Base-by-base conservation (phyloP, 148 eudicot species). In the Chenopodium suecicum region DNA sequence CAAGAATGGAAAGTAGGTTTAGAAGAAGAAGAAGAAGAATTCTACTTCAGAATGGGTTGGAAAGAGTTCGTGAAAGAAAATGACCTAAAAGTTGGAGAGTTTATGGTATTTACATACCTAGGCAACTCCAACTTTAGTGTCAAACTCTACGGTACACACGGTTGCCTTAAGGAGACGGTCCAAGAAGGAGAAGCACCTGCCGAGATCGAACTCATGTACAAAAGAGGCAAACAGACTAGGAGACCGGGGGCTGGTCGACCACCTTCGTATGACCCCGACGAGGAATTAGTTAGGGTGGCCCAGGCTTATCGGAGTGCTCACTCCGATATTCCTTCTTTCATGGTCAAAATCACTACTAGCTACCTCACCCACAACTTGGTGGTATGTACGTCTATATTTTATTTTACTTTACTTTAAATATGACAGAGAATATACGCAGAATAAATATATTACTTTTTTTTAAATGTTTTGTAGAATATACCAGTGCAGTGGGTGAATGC, bases 71-170 rank as follows among this genome's bases (percentile, higher is more conserved):
- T 70, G 2, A 2, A 2, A 2, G 41, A 79, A 12, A 79, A 79
- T 47, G 11, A 9, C 22, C 4, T 37, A 0, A 58, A 23, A 0
- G 1, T 14, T 6, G 68, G 76, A 0, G 82, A 79, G 47, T 71
- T 71, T 22, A n/a, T 79, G 82, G 70, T 79, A 17, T 79, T 79
- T 48, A 52, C 60, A 56, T 60, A 79, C 41, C 82, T 71, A 25
- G 82, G 82, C 7, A 71, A 71, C 3, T 58, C 68, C 9, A 16
- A 64, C 31, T 79, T 79, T 46, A 71, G n/a, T 71, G 76, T 79
- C 54, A n/a, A 79, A 27, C 41, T 79, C 22, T 71, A 32, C 7
- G 82, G 82, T 20, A 56, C 29, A 56, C 48, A 79, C 44, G 68
- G 82, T 16, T n/a, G 73, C 73, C 44, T 69, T 4, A 69, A 69